phyloP scores from a whole-genome alignment of 306 rosid genomes.

The Gleditsia sinensis region DNA sequence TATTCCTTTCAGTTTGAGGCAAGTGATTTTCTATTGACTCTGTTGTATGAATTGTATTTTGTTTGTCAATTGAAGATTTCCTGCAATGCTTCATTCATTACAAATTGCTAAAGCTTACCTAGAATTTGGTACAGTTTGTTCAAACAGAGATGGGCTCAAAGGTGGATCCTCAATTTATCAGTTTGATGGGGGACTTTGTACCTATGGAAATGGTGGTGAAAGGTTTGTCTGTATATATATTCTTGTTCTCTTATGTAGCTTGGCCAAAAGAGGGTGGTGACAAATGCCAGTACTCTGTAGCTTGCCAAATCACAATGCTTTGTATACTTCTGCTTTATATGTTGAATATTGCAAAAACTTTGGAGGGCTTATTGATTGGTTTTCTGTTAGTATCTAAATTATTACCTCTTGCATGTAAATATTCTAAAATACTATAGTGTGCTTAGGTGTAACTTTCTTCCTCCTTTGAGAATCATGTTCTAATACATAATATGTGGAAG shows the following conservation, averaged over 20 bases:
- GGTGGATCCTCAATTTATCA: conserved; percentile 37
- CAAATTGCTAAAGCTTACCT: neutral
- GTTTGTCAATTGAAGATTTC: conserved; percentile 12
- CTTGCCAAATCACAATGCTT: conserved; percentile 26
- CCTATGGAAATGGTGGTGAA: conserved; percentile 88
- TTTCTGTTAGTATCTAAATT: conserved; percentile 20
- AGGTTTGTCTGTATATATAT: conserved; percentile 52
- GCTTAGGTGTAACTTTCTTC: neutral
- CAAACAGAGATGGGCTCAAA: conserved; percentile 64
- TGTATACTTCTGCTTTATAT: conserved; percentile 12
- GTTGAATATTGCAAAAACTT: conserved; percentile 25
- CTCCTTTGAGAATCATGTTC: neutral
- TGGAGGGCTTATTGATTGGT: conserved; percentile 15
- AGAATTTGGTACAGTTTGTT: conserved; percentile 69
- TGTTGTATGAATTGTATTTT: conserved; percentile 12
- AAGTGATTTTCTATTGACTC: neutral
- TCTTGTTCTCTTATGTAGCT: conserved; percentile 31
- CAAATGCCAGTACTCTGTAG: conserved; percentile 2
- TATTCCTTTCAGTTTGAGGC: neutral
- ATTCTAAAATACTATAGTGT: neutral
- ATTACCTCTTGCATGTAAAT: neutral
- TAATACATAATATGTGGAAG: conserved; percentile 10
- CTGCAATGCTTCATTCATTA: conserved; percentile 13
- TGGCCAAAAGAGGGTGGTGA: conserved; percentile 15
- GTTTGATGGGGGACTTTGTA: conserved; percentile 63